Evolutionary conservation across 2,329 filamentous ascomycete species (phyloP).

Genomic region (Amesomyces nigricolor): DNA sequence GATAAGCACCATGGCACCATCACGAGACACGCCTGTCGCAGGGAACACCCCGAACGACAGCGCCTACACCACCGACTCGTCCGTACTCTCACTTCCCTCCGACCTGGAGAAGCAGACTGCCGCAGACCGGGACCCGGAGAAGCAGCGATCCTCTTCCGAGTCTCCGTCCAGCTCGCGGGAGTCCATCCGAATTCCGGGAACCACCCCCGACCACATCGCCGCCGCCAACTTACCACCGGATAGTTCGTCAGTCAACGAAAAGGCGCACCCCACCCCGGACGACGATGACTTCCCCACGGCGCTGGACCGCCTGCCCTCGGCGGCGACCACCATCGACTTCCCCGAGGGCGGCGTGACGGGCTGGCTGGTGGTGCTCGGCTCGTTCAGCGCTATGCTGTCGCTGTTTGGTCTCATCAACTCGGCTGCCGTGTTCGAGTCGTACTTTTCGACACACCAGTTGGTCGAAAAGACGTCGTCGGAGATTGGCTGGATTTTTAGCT

Average conservation of each 20-base stretch:
- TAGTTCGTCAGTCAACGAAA: neutral
- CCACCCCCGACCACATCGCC: neutral
- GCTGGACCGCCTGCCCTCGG: constrained; percentile 19
- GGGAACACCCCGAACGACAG: constrained; percentile 4
- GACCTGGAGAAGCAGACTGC: constrained; percentile 1
- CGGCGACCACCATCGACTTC: constrained; percentile 40
- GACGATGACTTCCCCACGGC: neutral
- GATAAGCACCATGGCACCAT: constrained; percentile 1
- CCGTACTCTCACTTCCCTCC: neutral
- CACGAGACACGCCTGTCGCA: neutral
- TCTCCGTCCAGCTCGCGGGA: neutral
- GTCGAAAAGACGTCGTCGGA: constrained; percentile 58
- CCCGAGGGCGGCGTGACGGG: constrained; percentile 68
- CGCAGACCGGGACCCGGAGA: too few species aligned
- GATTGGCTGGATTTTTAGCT: constrained; percentile 81
- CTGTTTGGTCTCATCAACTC: constrained; percentile 69
- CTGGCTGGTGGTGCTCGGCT: constrained; percentile 74
- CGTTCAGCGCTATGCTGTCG: constrained; percentile 65
- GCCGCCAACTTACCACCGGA: neutral
- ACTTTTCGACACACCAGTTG: constrained; percentile 68
- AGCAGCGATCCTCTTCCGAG: neutral
- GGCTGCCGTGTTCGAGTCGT: constrained; percentile 72
- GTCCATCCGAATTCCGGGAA: neutral
- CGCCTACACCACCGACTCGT: constrained; percentile 1
- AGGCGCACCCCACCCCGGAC: neutral